Base-by-base conservation (phyloP, 495 filamentous ascomycete genomes). In the Penicillium dipodomyicola region DNA sequence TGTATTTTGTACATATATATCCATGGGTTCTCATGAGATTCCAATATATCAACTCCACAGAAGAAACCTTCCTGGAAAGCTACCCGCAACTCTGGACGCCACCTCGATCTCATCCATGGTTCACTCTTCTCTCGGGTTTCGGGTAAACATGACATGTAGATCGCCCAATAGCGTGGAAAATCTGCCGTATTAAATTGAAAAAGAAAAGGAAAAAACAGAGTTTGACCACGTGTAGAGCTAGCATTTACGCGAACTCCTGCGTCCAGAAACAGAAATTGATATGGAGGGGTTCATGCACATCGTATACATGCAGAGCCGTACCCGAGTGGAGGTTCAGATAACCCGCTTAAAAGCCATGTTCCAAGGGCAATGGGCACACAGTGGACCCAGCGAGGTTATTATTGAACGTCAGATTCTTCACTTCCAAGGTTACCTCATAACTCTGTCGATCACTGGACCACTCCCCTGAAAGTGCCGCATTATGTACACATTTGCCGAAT, bases 161-260 rank as follows among this genome's bases (percentile, higher is more conserved):
- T 51, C 49, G 12, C 23, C 7, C 35, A 37, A 51, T 51, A 51
- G 49, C 14, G 49, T 41, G 8, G 49, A 8, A 27, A 6, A 41
- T 23, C 20, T 9, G 22, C 35, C 35, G 23, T 39, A 41, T 30
- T 51, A n/a, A 32, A 20, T 5, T 22, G 46, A 20, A 49, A 29
- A 3, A 9, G 19, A 6, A 46, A 4, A 29, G 22, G 46, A 20
- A 49, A 29, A 3, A 9, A 27, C 14, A 46, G 11, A 29, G 22
- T 46, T n/a, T 17, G 29, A 17, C 6, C 4, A 23, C 22, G 22
- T 23, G 22, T 4, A 23, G 41, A 23, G 9, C 20, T 20, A 20
- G 23, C 23, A 25, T 25, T 25, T 25, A 46, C 14, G 41, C 43
- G 43, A 46, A 46, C 22, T 14, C 25, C 6, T 43, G n/a, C n/a